Evolutionary conservation across 192 early-diverging fungal genomes (phyloP).

Genomic region (Coemansia sp.): DNA sequence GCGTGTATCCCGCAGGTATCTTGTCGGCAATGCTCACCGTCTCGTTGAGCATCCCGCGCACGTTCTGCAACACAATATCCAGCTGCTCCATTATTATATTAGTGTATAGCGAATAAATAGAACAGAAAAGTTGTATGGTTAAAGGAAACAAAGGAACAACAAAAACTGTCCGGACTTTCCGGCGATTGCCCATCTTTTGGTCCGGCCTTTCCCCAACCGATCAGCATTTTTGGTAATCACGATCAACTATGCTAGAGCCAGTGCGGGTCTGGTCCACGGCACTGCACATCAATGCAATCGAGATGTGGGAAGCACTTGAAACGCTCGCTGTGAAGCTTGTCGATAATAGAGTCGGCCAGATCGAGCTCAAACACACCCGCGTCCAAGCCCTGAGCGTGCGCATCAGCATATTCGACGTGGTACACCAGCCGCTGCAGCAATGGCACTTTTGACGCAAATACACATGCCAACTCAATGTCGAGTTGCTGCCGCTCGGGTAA

Average conservation of each 20-base stretch:
- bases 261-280: not conserved
- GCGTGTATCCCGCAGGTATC: conserved; percentile 40
- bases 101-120: not conserved
- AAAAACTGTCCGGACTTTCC: not conserved
- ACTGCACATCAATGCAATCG: not conserved
- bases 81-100: not conserved
- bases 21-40: conserved; percentile 33
- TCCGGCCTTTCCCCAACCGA: too few species aligned
- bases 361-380: not conserved
- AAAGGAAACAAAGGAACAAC: not conserved
- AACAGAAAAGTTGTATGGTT: not conserved
- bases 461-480: not conserved
- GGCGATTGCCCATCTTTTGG: too few species aligned
- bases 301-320: not conserved
- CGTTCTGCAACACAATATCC: conserved; percentile 12
- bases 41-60: conserved; percentile 36
- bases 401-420: not conserved
- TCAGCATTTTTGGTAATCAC: too few species aligned
- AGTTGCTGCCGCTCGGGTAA: not conserved
- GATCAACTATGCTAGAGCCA: not conserved
- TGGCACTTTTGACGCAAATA: not conserved
- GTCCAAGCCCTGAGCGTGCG: not conserved
- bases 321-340: not conserved
- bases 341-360: not conserved
- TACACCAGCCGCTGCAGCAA: not conserved